phyloP scores from a whole-genome alignment of 1,284 basidiomycete genomes.

The Bondarzewia mesenterica region DNA sequence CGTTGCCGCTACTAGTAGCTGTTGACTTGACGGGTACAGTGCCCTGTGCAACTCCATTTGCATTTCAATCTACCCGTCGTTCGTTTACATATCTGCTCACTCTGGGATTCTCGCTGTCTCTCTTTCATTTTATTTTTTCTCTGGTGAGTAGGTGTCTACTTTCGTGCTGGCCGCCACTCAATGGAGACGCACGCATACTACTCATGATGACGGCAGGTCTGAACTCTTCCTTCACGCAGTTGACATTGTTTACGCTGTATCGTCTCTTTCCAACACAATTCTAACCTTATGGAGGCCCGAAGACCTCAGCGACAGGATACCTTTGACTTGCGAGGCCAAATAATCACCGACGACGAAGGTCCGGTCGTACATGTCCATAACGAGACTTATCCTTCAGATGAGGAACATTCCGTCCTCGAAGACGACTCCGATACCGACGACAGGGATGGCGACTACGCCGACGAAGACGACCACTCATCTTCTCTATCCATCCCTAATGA shows the following conservation, averaged over 20 bases:
- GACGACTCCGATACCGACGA: conserved; percentile 71
- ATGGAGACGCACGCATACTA: no score
- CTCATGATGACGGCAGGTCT: no score
- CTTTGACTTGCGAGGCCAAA: conserved; percentile 61
- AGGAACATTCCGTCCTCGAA: conserved; percentile 70
- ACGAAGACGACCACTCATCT: conserved; percentile 70
- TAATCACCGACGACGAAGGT: conserved; percentile 49
- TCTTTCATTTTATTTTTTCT: conserved; percentile 22
- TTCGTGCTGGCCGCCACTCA: no score
- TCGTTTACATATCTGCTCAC: no score
- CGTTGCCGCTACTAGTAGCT: no score
- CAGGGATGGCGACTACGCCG: conserved; percentile 50
- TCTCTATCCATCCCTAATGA: conserved; percentile 83
- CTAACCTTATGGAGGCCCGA: background rate
- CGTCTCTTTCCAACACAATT: no score
- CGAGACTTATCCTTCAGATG: conserved; percentile 48
- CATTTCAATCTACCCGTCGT: no score
- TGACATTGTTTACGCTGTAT: no score
- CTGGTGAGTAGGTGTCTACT: no score
- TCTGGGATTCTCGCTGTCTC: no score
- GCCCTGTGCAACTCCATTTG: no score
- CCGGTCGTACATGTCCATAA: conserved; percentile 37
- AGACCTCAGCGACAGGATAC: conserved; percentile 45
- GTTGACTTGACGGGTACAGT: no score
- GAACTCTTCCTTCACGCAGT: background rate